phyloP scores from a whole-genome alignment of 768 basidiomycete genomes.

The Serendipita sp. region DNA sequence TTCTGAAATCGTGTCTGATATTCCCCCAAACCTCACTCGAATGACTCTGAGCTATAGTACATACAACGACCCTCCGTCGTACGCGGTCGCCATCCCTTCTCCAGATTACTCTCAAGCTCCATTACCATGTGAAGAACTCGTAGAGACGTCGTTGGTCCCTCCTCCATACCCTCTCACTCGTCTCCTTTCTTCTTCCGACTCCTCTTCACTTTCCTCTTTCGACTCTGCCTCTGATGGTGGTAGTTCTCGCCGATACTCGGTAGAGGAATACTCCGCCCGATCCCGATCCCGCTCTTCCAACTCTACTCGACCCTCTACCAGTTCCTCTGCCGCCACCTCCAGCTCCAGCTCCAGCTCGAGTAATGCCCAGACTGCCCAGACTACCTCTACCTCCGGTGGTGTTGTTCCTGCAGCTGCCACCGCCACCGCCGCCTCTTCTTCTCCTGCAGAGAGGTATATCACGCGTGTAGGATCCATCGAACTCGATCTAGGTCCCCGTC shows the following conservation, averaged over 20 bases:
- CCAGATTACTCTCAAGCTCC: neutral
- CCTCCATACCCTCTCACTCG: neutral
- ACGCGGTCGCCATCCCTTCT: neutral
- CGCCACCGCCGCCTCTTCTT: neutral
- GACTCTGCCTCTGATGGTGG: too few relatives aligned
- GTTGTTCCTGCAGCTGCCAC: too few relatives aligned
- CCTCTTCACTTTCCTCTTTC: neutral
- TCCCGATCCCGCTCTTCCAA: neutral
- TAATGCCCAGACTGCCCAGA: neutral
- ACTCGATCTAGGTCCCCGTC: conserved; percentile 1
- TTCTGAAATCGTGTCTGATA: too few relatives aligned
- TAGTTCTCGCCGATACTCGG: neutral
- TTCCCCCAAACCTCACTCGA: too few relatives aligned
- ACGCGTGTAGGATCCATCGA: neutral
- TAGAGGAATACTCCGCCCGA: neutral
- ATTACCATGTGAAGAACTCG: neutral
- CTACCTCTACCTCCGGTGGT: too few relatives aligned
- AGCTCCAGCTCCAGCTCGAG: neutral
- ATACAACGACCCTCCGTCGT: neutral
- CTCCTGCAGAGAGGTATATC: neutral
- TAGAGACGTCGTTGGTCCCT: neutral
- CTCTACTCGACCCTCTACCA: neutral
- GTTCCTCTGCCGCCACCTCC: neutral
- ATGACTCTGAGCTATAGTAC: too few relatives aligned
- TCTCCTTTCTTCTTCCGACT: neutral